These are phyloP conservation scores for Camptophora hylomeconis DNA, from an alignment of 2,329 filamentous ascomycete species.

Conservation along the genomic window DNA sequence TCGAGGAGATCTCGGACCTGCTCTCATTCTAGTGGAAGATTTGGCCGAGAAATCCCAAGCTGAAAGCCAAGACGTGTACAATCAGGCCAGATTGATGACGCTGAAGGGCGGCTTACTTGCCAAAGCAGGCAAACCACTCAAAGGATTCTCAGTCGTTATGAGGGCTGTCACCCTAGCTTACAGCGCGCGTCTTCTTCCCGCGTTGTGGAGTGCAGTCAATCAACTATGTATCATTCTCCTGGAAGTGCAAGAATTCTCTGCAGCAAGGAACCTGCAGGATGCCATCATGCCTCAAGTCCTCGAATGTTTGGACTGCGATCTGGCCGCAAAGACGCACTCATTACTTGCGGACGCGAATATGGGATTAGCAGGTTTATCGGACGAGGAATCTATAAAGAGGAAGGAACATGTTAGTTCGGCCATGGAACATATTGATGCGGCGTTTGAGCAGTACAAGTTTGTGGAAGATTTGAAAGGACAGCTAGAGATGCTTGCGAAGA, in stretches of 20 bases:
- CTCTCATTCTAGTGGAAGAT: constrained; percentile 41
- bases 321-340: constrained; percentile 55
- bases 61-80: constrained; percentile 48
- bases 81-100: constrained; percentile 58
- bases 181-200: constrained; percentile 53
- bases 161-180: constrained; percentile 63
- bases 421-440: constrained; percentile 47
- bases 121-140: constrained; percentile 54
- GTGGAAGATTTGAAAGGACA: constrained; percentile 58
- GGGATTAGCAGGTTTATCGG: constrained; percentile 52
- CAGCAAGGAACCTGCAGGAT: constrained; percentile 50
- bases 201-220: constrained; percentile 60
- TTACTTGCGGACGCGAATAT: constrained; percentile 65
- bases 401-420: constrained; percentile 48
- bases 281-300: constrained; percentile 63
- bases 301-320: constrained; percentile 51
- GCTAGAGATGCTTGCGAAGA: constrained; percentile 71
- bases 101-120: constrained; percentile 60
- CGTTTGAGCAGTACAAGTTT: constrained; percentile 50
- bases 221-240: constrained; percentile 56
- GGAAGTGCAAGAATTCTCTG: constrained; percentile 56
- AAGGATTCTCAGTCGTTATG: constrained; percentile 64
- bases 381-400: constrained; percentile 25
- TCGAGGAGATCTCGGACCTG: constrained; percentile 37
- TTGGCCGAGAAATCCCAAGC: constrained; percentile 37